Conservation (phyloP, 2,329 filamentous ascomycete species). For the Apiospora hydei region DNA sequence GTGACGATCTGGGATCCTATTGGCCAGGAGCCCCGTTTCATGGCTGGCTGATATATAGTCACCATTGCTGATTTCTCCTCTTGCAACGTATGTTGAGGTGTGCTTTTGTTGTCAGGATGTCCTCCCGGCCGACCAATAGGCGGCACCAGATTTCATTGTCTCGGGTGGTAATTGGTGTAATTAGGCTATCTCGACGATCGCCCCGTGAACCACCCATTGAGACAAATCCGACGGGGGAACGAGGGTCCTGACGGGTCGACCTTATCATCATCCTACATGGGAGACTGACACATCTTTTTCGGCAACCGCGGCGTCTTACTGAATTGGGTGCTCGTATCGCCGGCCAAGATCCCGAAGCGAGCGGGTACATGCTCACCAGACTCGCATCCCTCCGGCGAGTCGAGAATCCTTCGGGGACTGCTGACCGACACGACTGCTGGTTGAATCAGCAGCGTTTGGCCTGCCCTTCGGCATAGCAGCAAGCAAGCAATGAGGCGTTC, state of each 20-base stretch:
- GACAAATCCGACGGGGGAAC: constrained; percentile 9
- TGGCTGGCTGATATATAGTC: constrained; percentile 5
- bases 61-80: constrained; percentile 9
- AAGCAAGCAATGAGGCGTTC: not conserved
- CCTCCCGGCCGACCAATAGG: constrained; percentile 3
- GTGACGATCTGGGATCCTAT: not conserved
- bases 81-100: not conserved
- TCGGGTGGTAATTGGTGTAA: not conserved
- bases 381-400: no score
- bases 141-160: not conserved
- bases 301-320: constrained; percentile 17
- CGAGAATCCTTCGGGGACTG: not conserved
- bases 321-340: not conserved
- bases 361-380: not conserved
- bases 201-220: constrained; percentile 8
- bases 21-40: not conserved
- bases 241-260: not conserved
- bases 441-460: not conserved
- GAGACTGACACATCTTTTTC: constrained; percentile 2
- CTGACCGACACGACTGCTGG: not conserved
- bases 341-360: not conserved
- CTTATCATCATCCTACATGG: not conserved
- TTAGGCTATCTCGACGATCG: constrained; percentile 14
- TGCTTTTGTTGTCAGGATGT: constrained; percentile 6
- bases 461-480: not conserved